Evolutionary conservation across 75 land plant genomes (phyloP).

Genomic region (Pinus taeda): DNA sequence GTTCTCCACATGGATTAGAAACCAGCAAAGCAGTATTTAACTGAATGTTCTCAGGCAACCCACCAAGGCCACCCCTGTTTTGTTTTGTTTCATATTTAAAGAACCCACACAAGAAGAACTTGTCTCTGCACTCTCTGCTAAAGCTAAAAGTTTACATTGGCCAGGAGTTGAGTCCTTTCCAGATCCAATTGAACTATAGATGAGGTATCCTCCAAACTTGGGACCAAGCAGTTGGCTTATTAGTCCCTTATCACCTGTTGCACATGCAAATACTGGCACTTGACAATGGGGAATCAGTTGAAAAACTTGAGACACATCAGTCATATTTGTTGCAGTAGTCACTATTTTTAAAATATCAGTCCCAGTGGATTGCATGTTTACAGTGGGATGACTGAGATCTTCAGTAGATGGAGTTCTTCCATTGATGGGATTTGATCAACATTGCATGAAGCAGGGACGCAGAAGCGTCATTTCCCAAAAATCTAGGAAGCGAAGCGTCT

Average conservation of each 20-base stretch:
- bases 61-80: no score
- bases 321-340: conserved; percentile 40
- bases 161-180: conserved; percentile 54
- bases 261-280: conserved; percentile 49
- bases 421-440: conserved; percentile 26
- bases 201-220: conserved; percentile 62
- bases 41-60: no score
- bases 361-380: conserved; percentile 40
- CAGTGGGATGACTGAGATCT: conserved; percentile 26
- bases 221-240: conserved; percentile 51
- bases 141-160: background rate
- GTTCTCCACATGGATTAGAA: no score
- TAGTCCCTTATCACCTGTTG: conserved; percentile 56
- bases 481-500: no score
- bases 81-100: no score
- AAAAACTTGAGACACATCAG: conserved; percentile 36
- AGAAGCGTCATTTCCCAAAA: no score
- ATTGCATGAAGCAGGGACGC: no score
- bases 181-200: conserved; percentile 35
- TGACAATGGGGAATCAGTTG: conserved; percentile 31
- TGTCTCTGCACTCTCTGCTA: no score
- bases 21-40: no score
- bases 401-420: conserved; percentile 37
- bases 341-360: conserved; percentile 44
- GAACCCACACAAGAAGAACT: no score